Percentiles rank a stretch among this genome's conserved stretches.
Evolutionary conservation across 2,329 filamentous ascomycete genomes (phyloP).

Genomic region (Diplodia corticola): DNA sequence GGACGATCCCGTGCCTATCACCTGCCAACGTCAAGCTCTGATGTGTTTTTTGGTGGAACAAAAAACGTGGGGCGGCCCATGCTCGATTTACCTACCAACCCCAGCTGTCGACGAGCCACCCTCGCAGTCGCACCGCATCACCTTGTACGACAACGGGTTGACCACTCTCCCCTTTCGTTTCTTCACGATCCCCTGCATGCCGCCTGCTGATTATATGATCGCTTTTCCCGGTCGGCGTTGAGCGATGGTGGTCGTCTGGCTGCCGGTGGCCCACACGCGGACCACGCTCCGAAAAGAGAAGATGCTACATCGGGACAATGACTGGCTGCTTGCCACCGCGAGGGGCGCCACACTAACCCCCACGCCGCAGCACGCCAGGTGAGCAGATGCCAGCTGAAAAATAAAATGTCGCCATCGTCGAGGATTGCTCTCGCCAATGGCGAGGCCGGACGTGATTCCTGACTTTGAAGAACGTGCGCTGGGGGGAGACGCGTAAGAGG

Average conservation of each 20-base stretch:
- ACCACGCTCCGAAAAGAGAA: background rate
- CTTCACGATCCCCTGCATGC: background rate
- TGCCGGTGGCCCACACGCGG: background rate
- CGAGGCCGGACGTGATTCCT: background rate
- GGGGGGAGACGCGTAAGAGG: background rate
- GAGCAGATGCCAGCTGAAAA: background rate
- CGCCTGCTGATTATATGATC: no score
- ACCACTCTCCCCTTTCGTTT: background rate
- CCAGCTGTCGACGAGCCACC: background rate
- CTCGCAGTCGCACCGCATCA: conserved; percentile 2
- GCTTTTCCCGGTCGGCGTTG: background rate
- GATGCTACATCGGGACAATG: background rate
- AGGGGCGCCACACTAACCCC: background rate
- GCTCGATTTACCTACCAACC: background rate
- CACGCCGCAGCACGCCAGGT: background rate
- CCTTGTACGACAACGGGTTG: conserved; percentile 4
- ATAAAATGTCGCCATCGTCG: background rate
- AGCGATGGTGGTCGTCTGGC: background rate
- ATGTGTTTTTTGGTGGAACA: background rate
- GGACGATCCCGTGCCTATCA: background rate
- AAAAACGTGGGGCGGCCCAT: background rate
- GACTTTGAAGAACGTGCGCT: background rate
- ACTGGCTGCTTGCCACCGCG: background rate
- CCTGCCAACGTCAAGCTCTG: background rate
- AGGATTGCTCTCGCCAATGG: background rate